phyloP scores from a whole-genome alignment of 2,329 filamentous ascomycete genomes.

The Coniochaeta sp. region DNA sequence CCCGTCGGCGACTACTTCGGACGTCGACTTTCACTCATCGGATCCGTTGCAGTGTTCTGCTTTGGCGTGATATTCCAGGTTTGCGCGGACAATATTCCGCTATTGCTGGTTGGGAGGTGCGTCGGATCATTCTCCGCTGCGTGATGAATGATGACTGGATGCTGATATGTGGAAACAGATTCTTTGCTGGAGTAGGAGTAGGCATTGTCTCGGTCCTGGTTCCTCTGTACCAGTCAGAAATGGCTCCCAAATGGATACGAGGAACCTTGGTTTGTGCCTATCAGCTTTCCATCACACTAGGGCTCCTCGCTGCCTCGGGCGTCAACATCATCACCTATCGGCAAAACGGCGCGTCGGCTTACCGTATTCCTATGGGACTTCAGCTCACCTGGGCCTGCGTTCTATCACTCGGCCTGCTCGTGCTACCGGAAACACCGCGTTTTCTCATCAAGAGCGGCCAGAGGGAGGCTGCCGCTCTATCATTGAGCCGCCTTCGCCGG shows the following conservation, averaged over 20 bases:
- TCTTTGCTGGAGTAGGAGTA: constrained; percentile 66
- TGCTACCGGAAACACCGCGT: constrained; percentile 75
- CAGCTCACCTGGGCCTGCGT: constrained; percentile 69
- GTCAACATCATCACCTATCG: constrained; percentile 62
- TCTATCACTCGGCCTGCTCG: constrained; percentile 57
- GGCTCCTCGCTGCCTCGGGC: constrained; percentile 59
- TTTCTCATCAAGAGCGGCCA: constrained; percentile 67
- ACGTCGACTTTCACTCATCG: constrained; percentile 62
- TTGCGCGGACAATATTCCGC: constrained; percentile 50
- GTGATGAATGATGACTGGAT: not conserved
- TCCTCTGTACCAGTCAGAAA: constrained; percentile 74
- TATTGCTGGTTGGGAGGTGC: constrained; percentile 57
- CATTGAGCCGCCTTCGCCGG: constrained; percentile 66
- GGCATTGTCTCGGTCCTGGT: constrained; percentile 64
- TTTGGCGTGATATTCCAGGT: constrained; percentile 69
- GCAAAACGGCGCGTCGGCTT: constrained; percentile 54
- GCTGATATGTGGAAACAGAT: constrained; percentile 29
- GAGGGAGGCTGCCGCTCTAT: constrained; percentile 58
- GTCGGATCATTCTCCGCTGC: constrained; percentile 17
- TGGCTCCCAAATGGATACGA: constrained; percentile 76
- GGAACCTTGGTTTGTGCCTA: constrained; percentile 70
- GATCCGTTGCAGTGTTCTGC: constrained; percentile 59
- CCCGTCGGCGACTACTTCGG: constrained; percentile 65
- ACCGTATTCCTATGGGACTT: constrained; percentile 69
- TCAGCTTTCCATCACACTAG: constrained; percentile 69